Evolutionary conservation across 306 rosid species (phyloP).

Genomic region (Quercus suber): DNA sequence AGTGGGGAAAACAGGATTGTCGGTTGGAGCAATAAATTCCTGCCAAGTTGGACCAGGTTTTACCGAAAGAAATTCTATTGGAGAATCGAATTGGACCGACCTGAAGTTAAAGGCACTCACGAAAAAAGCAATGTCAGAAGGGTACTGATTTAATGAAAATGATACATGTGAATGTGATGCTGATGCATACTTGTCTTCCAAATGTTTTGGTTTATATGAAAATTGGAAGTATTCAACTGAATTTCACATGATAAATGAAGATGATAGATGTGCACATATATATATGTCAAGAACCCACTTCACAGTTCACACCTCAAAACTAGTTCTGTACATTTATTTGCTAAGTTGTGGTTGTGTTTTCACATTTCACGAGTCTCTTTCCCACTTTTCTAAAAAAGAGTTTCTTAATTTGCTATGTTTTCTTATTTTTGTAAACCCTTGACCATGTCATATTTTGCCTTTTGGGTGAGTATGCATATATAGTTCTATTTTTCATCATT

Average conservation of each 20-base stretch:
- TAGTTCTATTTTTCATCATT: too few relatives aligned
- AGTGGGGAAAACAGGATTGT: not conserved
- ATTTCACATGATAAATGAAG: not conserved
- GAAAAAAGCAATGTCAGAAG: not conserved
- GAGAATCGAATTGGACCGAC: not conserved
- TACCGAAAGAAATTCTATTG: not conserved
- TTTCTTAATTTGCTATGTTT: too few relatives aligned
- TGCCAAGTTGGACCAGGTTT: not conserved
- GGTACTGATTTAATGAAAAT: not conserved
- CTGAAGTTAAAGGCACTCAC: not conserved
- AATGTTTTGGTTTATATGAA: not conserved
- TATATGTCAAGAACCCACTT: too few relatives aligned
- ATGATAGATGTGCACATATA: not conserved
- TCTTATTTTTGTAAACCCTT: too few relatives aligned
- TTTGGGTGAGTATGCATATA: too few relatives aligned
- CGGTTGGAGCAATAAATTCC: not conserved
- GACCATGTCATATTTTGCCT: too few relatives aligned
- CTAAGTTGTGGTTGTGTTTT: not conserved
- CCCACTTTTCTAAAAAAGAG: too few relatives aligned
- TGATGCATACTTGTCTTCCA: not conserved
- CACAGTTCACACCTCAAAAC: too few relatives aligned
- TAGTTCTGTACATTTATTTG: not conserved
- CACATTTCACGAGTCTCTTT: too few relatives aligned
- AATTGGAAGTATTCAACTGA: not conserved
- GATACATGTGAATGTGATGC: not conserved